These are phyloP conservation scores for Colletotrichum sublineola DNA, from an alignment of 2,329 filamentous ascomycete genomes.

Conservation along the genomic window DNA sequence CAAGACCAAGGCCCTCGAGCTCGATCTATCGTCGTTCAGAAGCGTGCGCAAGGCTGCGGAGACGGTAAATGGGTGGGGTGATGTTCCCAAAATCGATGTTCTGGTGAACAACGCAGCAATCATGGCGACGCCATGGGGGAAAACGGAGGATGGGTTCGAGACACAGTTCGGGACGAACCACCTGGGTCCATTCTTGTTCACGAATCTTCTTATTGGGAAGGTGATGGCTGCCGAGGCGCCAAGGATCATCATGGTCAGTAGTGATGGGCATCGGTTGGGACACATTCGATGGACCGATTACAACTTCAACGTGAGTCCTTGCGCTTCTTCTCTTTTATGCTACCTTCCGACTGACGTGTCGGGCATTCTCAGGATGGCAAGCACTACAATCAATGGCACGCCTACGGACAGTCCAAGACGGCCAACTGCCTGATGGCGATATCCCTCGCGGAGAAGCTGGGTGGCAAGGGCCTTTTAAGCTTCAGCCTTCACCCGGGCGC, in stretches of 20 bases:
- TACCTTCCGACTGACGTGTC: background rate
- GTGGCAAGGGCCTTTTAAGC: conserved; percentile 46
- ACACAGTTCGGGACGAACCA: conserved; percentile 55
- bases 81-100: conserved; percentile 54
- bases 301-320: conserved; percentile 54
- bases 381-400: conserved; percentile 46
- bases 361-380: conserved; percentile 21
- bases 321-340: no score
- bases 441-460: conserved; percentile 50
- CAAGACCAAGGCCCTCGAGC: conserved; percentile 50
- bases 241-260: conserved; percentile 59
- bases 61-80: conserved; percentile 51
- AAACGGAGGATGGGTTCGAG: conserved; percentile 56
- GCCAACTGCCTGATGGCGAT: conserved; percentile 50
- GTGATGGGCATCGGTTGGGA: conserved; percentile 57
- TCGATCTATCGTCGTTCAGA: conserved; percentile 57
- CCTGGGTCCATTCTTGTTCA: conserved; percentile 56
- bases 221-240: conserved; percentile 46
- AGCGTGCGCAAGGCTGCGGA: conserved; percentile 56
- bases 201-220: conserved; percentile 54
- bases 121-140: conserved; percentile 52
- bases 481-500: conserved; percentile 54
- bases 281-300: conserved; percentile 59
- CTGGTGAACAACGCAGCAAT: conserved; percentile 60
- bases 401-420: conserved; percentile 48